Evolutionary conservation across 2,329 filamentous ascomycete genomes (phyloP), one percentile per base, ranked within the genome.

Genomic region (Colletotrichum tabaci): DNA sequence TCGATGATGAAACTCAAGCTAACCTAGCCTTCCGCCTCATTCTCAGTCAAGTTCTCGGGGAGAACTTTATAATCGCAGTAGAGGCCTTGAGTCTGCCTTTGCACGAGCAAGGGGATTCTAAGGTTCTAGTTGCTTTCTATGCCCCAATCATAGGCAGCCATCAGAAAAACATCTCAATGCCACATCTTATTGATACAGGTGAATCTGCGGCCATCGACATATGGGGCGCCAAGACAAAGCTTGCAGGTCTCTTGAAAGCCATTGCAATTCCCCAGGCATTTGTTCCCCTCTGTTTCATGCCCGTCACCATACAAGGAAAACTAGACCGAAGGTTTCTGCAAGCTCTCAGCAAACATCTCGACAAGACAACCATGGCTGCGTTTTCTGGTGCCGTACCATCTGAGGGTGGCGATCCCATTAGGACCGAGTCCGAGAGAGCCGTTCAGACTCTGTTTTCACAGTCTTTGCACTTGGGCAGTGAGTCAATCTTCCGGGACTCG

Each of bases 241-340:
- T 66, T 0, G 44, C 64, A 16, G 18, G 30, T 1, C 26, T 52
- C 18, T 21, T 66, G 35, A 66, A 66, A 53, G 23, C 55, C 35
- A 46, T 61, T 35, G 64, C 64, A 3, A 61, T 66, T 10, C 64
- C 64, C 23, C 15, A 38, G 10, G 46, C 47, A 6, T 66, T 66
- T 3, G 16, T 66, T 1, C 64, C 64, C 8, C 56, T 66, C 18
- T 12, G 47, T 1, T 12, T 10, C 0, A 16, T 66, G 23, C 64
- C 64, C 16, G 46, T 66, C 55, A 66, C 64, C 1, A 47, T 21
- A 4, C 64, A 66, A 35, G 56, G 64, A 7, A 66, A 66, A n/a
- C 38, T 66, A 1, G 56, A 66, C 12, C 55, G 64, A 16, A 61
- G 46, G 38, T n/a, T 21, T 61, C 23, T 61, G 12, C 56, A 55